Conservation (phyloP, 371 early-diverging fungal genomes). For the Actinomortierella wolfii region DNA sequence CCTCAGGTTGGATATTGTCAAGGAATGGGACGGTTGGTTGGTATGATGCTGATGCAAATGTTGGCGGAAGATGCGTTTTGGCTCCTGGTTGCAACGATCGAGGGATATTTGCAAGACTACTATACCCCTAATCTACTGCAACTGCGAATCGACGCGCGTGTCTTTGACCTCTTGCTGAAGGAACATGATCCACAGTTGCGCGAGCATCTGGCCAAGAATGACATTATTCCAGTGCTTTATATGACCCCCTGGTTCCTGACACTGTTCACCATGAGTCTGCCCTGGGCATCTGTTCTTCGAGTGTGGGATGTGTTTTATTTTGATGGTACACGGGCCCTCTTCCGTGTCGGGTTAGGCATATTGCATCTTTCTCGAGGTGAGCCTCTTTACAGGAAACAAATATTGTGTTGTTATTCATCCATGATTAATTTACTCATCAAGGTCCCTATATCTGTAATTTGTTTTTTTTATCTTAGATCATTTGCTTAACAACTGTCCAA, state of each 20-base stretch:
- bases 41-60: slow-evolving; percentile 90
- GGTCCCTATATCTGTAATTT: not conserved
- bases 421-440: too few species aligned
- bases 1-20: slow-evolving; percentile 94
- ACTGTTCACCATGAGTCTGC: slow-evolving; percentile 85
- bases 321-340: slow-evolving; percentile 76
- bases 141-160: slow-evolving; percentile 81
- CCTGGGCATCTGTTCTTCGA: slow-evolving; percentile 89
- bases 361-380: slow-evolving; percentile 67
- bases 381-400: not conserved
- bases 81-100: slow-evolving; percentile 81
- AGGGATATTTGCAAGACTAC: slow-evolving; percentile 77
- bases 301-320: slow-evolving; percentile 94
- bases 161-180: slow-evolving; percentile 79
- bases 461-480: slow-evolving; percentile 46
- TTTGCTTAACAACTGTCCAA: slow-evolving; percentile 76
- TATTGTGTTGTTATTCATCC: not conserved
- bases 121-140: slow-evolving; percentile 78
- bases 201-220: slow-evolving; percentile 76
- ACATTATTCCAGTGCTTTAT: slow-evolving; percentile 86
- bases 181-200: slow-evolving; percentile 77
- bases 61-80: slow-evolving; percentile 87
- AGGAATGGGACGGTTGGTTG: slow-evolving; percentile 94
- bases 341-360: slow-evolving; percentile 84
- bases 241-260: slow-evolving; percentile 96